A percentile compares a stretch with the other conserved stretches of the same genome.
Evolutionary conservation across 1,284 basidiomycete genomes (phyloP).

Genomic region (Apiotrichum sp.): DNA sequence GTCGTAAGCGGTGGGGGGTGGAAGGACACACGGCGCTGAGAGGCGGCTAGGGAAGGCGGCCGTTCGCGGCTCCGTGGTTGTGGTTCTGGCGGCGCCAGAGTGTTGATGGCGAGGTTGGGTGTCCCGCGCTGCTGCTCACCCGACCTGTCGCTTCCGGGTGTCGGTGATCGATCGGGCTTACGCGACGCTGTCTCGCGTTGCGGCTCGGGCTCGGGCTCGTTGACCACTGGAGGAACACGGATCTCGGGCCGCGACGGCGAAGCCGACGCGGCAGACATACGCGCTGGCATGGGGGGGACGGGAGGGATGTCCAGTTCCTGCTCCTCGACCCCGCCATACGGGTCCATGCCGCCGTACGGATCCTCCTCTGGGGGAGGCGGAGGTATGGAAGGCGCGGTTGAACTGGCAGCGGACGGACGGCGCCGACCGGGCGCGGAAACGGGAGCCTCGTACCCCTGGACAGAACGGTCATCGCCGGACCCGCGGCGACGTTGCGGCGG

Average conservation of each 20-base stretch:
- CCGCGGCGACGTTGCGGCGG: not conserved
- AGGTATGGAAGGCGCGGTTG: too few relatives aligned
- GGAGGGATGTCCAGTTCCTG: not conserved
- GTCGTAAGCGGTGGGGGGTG: conserved; percentile 42
- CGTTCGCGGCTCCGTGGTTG: not conserved
- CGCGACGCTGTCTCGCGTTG: not conserved
- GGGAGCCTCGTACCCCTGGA: too few relatives aligned
- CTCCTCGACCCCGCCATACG: not conserved
- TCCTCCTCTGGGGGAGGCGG: not conserved
- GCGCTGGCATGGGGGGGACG: not conserved
- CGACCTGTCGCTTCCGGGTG: not conserved
- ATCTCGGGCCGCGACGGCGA: not conserved
- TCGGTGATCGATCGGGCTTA: too few relatives aligned
- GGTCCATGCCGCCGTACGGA: not conserved
- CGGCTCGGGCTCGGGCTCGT: conserved; percentile 1
- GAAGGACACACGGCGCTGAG: conserved; percentile 41
- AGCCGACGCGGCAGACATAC: too few relatives aligned
- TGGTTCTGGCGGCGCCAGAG: not conserved
- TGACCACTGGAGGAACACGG: not conserved
- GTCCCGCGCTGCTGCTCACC: not conserved
- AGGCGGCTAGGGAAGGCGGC: not conserved
- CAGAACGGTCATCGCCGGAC: not conserved
- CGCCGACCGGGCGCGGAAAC: not conserved
- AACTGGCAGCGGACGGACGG: too few relatives aligned
- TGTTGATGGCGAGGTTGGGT: not conserved